phyloP scores from a whole-genome alignment of 1,139 yeast genomes.

The Saccharomycopsis hybrid region DNA sequence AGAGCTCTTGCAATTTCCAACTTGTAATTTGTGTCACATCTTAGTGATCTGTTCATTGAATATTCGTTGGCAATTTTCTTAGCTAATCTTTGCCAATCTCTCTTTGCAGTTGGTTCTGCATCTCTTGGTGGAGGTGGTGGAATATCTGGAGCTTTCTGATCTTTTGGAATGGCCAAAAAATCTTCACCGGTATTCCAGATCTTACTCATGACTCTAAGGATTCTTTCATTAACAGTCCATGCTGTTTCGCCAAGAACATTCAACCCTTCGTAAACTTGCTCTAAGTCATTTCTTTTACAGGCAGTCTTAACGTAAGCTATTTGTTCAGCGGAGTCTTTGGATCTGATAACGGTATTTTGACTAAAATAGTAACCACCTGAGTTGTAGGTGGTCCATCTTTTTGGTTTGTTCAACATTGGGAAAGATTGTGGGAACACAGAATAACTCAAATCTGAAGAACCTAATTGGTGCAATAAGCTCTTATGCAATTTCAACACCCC shows the following conservation, averaged over 20 bases:
- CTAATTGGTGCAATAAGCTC: constrained; percentile 55
- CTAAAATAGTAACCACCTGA: constrained; percentile 80
- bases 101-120: constrained; percentile 65
- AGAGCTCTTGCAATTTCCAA: constrained; percentile 93
- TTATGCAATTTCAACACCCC: constrained; percentile 81
- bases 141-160: constrained; percentile 42
- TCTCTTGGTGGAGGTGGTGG: constrained; percentile 62
- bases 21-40: constrained; percentile 92
- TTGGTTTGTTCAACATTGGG: constrained; percentile 90
- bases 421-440: constrained; percentile 80
- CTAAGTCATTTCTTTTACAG: constrained; percentile 58
- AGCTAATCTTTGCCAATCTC: constrained; percentile 60
- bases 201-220: constrained; percentile 62
- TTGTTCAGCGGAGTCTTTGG: constrained; percentile 86
- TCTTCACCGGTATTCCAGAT: constrained; percentile 84
- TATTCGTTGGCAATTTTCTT: constrained; percentile 53
- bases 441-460: constrained; percentile 60
- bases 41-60: constrained; percentile 67
- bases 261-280: constrained; percentile 68
- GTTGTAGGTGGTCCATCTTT: constrained; percentile 77
- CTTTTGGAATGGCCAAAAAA: constrained; percentile 72
- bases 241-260: constrained; percentile 85
- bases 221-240: constrained; percentile 80
- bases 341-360: constrained; percentile 58
- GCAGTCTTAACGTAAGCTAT: constrained; percentile 83